Evolutionary conservation across 129 eudicot species (phyloP).

Genomic region (Gnaphalium uliginosum): DNA sequence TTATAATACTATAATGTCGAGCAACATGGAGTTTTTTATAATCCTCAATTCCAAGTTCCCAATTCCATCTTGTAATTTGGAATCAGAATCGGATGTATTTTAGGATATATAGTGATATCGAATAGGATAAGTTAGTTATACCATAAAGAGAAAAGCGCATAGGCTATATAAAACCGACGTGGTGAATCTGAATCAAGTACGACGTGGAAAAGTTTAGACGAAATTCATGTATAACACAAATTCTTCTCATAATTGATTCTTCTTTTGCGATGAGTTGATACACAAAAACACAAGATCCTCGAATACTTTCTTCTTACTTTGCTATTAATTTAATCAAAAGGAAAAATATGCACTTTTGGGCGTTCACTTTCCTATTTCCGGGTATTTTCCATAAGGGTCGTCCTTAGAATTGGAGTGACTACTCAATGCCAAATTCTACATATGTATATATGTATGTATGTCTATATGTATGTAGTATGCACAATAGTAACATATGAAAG

Average conservation of each 20-base stretch:
- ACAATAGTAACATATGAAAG: too few species aligned
- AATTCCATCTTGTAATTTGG: not conserved
- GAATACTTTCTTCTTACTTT: conserved; percentile 3
- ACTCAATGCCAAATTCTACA: too few species aligned
- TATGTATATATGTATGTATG: too few species aligned
- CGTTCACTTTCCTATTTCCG: not conserved
- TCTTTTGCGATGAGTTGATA: not conserved
- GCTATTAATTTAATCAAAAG: not conserved
- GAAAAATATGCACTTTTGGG: conserved; percentile 7
- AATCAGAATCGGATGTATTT: conserved; percentile 1
- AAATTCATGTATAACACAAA: not conserved
- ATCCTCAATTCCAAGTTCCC: not conserved
- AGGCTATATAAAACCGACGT: not conserved
- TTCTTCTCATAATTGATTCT: conserved; percentile 3
- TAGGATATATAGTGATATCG: conserved; percentile 5
- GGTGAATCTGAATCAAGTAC: not conserved
- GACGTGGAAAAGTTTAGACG: not conserved
- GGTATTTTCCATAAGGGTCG: not conserved
- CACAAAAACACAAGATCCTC: not conserved
- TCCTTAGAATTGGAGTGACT: too few species aligned
- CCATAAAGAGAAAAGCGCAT: not conserved
- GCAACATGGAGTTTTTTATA: not conserved
- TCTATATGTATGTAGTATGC: too few species aligned
- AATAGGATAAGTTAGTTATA: not conserved
- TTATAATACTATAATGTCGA: not conserved